Base-by-base conservation (phyloP, 2,329 filamentous ascomycete species). In the Ascosphaera aggregata region DNA sequence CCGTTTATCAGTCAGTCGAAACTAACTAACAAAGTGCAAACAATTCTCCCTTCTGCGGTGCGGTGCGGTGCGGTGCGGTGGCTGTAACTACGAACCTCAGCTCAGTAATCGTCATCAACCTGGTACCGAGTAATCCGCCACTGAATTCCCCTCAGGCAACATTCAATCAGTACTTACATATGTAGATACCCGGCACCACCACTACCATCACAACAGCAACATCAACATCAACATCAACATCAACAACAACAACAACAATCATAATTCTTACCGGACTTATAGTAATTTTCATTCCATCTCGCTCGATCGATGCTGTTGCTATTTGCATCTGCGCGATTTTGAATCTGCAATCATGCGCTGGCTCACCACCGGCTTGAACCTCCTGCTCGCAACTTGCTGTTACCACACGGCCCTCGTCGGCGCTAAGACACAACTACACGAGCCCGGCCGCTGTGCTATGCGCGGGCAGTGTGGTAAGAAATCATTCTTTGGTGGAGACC, bases 391-490 rank as follows among this genome's bases (percentile, higher is more conserved):
- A 4, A 13, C 30, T n/a, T 32, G 30, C 30, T 32, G 30, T n/a
- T 32, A n/a, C n/a, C n/a, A n/a, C n/a, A n/a, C 30, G 30, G 15
- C 30, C 11, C 30, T 32, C 30, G 30, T 32, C 30, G 30, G 11
- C 30, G 30, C 30, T 13, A 51, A 51, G 35, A 60, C 58, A 3
- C 48, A 51, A 39, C 80, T 73, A 46, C 86, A 94, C 49, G 85
- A 94, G 58, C 65, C 76, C 38, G 86, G 86, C 32, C 71, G 86
- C 46, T 95, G 86, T 57, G 82, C 86, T 1, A 81, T 95, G 44
- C 73, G 86, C 38, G 84, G 84, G 5, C 78, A 91, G 45, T 98
- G 89, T 54, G 89, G 89, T 37, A 85, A 84, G 57, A 76, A 86
- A 58, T 76, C 77, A 45, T 78, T 89, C 54, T 95, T 95, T 51